Evolutionary conservation across 306 rosid genomes (phyloP).

Genomic region (Psophocarpus tetragonolobus): DNA sequence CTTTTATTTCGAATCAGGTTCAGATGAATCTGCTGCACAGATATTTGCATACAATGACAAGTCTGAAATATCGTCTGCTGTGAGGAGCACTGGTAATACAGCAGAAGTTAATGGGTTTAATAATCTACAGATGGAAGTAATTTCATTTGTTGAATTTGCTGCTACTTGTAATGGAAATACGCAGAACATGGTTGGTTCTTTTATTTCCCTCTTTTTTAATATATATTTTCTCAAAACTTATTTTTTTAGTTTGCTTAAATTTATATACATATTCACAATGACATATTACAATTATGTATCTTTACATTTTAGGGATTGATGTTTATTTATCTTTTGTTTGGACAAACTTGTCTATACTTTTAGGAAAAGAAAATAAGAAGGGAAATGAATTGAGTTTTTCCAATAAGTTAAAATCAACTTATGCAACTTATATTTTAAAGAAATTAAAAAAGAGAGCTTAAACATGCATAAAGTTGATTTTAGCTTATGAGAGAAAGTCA

Average conservation of each 20-base stretch:
- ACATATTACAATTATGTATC: neutral
- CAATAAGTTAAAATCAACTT: neutral
- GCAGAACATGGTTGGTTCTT: constrained; percentile 71
- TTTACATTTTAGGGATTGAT: neutral
- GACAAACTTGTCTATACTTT: neutral
- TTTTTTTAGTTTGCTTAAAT: constrained; percentile 11
- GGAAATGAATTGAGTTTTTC: neutral
- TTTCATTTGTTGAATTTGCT: constrained; percentile 83
- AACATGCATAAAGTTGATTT: no score
- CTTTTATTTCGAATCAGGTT: constrained; percentile 70
- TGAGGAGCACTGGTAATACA: constrained; percentile 41
- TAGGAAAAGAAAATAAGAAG: neutral
- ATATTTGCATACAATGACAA: constrained; percentile 41
- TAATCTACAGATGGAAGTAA: constrained; percentile 69
- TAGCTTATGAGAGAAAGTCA: neutral
- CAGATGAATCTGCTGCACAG: constrained; percentile 51
- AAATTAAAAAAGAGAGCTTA: no score
- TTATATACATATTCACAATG: neutral
- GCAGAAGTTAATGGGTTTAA: constrained; percentile 56
- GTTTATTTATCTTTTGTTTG: neutral
- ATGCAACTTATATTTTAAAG: neutral
- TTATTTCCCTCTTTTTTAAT: neutral
- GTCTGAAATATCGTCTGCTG: constrained; percentile 50
- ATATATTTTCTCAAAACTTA: neutral
- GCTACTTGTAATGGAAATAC: constrained; percentile 69